phyloP scores from a whole-genome alignment of 169 alveolate species.

The Cryptosporidium tyzzeri region DNA sequence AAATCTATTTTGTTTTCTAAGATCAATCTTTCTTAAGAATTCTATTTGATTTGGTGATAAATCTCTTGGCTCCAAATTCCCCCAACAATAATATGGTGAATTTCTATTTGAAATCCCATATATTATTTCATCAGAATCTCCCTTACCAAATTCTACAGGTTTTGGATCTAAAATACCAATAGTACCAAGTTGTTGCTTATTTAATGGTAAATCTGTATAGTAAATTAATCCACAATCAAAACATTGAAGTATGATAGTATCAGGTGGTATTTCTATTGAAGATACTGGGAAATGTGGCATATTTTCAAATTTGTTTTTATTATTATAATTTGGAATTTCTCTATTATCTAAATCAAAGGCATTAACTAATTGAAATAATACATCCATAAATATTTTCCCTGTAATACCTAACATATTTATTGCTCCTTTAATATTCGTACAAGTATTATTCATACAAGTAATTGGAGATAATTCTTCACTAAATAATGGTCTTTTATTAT shows the following conservation, averaged over 20 bases:
- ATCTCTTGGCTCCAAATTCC: constrained; percentile 68
- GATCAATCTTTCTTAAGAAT: constrained; percentile 41
- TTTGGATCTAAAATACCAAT: constrained; percentile 55
- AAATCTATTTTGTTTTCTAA: constrained; percentile 17
- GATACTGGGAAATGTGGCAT: constrained; percentile 58
- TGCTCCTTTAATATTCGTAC: constrained; percentile 57
- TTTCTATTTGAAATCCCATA: constrained; percentile 45
- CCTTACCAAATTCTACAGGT: constrained; percentile 37
- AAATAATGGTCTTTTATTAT: background rate
- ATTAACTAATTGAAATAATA: constrained; percentile 10
- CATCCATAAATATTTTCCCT: constrained; percentile 37
- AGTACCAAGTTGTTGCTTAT: constrained; percentile 59
- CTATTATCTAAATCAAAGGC: constrained; percentile 45
- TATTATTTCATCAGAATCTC: constrained; percentile 8
- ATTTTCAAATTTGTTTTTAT: background rate
- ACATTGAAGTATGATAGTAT: constrained; percentile 64
- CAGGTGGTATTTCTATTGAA: constrained; percentile 61
- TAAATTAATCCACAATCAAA: constrained; percentile 55
- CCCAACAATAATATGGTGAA: constrained; percentile 74
- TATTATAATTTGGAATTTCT: background rate
- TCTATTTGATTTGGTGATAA: constrained; percentile 69
- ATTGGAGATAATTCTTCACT: constrained; percentile 15
- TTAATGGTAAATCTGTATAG: constrained; percentile 56
- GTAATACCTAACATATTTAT: constrained; percentile 30
- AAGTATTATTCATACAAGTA: constrained; percentile 38